Conservation (phyloP, 345 rosid genomes). For the Hirschfeldia incana region DNA sequence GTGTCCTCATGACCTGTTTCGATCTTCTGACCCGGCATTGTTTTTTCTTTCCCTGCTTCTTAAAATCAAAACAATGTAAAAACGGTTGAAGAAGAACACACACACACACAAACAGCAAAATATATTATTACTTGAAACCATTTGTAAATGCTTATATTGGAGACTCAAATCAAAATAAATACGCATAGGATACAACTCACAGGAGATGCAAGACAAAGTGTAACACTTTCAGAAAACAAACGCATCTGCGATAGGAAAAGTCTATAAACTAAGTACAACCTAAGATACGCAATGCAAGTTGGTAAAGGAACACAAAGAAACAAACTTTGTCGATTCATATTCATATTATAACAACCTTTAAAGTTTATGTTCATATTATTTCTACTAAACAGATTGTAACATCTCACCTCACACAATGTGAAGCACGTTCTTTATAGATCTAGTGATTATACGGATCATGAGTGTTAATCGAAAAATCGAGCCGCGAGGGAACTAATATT, state of each 20-base stretch:
- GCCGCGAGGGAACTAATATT: not conserved
- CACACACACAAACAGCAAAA: not conserved
- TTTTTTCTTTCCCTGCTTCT: constrained; percentile 21
- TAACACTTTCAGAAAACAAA: too few relatives aligned
- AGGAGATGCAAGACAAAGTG: too few relatives aligned
- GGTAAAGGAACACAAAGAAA: not conserved
- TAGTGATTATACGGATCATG: not conserved
- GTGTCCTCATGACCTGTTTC: constrained; percentile 66
- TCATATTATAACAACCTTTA: too few relatives aligned
- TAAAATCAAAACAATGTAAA: not conserved
- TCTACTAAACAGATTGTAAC: too few relatives aligned
- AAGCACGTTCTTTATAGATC: not conserved
- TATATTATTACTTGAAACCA: too few relatives aligned
- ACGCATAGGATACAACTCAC: too few relatives aligned
- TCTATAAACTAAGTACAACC: not conserved
- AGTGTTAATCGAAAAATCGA: constrained; percentile 12
- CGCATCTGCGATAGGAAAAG: too few relatives aligned
- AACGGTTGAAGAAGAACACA: not conserved
- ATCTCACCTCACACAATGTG: not conserved
- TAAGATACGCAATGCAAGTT: not conserved
- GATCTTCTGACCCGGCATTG: constrained; percentile 60
- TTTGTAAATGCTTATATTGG: too few relatives aligned
- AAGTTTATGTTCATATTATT: too few relatives aligned
- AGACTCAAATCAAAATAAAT: too few relatives aligned
- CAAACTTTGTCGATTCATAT: not conserved